These are phyloP conservation scores for Moniliophthora roreri DNA, from an alignment of 1,284 basidiomycete species.

Conservation along the genomic window DNA sequence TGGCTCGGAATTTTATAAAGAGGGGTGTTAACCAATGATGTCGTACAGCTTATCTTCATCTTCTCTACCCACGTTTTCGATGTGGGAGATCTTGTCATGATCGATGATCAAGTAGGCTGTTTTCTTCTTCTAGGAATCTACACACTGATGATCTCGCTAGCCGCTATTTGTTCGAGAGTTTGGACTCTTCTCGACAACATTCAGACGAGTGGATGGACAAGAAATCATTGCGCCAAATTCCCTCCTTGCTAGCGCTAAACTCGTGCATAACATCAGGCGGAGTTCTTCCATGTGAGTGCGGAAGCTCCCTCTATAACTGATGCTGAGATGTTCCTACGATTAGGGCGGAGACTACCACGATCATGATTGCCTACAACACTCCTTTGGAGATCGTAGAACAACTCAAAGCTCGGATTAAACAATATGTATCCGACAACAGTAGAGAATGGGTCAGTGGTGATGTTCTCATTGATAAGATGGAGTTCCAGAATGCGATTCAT, in stretches of 20 bases:
- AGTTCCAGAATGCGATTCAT: slow-evolving; percentile 70
- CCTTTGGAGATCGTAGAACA: slow-evolving; percentile 70
- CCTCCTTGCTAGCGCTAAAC: slow-evolving; percentile 69
- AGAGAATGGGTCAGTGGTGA: slow-evolving; percentile 70
- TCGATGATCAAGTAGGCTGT: slow-evolving; percentile 60
- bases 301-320: not conserved
- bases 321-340: slow-evolving; percentile 19
- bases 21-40: not conserved
- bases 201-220: slow-evolving; percentile 77
- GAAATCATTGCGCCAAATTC: slow-evolving; percentile 82
- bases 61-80: slow-evolving; percentile 82
- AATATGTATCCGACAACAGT: slow-evolving; percentile 65
- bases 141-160: slow-evolving; percentile 25
- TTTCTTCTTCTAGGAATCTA: not conserved
- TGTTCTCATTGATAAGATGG: slow-evolving; percentile 76
- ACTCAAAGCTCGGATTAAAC: slow-evolving; percentile 55
- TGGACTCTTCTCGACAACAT: slow-evolving; percentile 80
- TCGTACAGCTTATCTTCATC: slow-evolving; percentile 70
- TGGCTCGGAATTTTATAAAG: slow-evolving; percentile 5
- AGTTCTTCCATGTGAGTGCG: slow-evolving; percentile 66
- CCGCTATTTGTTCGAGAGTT: slow-evolving; percentile 72
- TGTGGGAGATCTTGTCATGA: slow-evolving; percentile 77
- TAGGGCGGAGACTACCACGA: slow-evolving; percentile 77
- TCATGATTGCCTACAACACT: slow-evolving; percentile 66
- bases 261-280: slow-evolving; percentile 78